Percentiles rank a stretch among this genome's conserved stretches.
Evolutionary conservation across 2,329 filamentous ascomycete genomes (phyloP).

Genomic region (Sporothrix inflata): DNA sequence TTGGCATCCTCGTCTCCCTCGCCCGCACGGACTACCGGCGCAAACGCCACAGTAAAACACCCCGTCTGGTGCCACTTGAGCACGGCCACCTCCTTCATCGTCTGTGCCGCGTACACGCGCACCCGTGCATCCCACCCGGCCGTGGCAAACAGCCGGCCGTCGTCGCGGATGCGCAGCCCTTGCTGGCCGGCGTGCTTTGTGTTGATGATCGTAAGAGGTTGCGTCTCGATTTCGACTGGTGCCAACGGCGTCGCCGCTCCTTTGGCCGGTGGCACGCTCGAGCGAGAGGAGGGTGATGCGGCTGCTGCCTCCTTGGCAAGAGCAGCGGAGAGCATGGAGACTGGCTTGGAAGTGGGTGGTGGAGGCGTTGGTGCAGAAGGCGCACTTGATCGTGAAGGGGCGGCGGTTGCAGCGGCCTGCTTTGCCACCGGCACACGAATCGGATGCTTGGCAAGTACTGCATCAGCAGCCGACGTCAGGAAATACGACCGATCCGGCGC

Average conservation of each 20-base stretch:
- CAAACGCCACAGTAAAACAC: slow-evolving; percentile 81
- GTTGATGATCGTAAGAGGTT: slow-evolving; percentile 65
- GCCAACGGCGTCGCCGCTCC: slow-evolving; percentile 27
- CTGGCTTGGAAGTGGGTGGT: slow-evolving; percentile 5
- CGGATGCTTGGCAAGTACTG: slow-evolving; percentile 75
- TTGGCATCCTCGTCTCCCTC: neutral
- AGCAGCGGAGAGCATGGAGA: slow-evolving; percentile 41
- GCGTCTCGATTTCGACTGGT: slow-evolving; percentile 38
- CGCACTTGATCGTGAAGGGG: neutral
- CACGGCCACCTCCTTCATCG: slow-evolving; percentile 84
- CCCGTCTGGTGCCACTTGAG: slow-evolving; percentile 93
- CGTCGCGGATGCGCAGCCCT: slow-evolving; percentile 72
- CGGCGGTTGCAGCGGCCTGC: neutral
- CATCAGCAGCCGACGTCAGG: slow-evolving; percentile 81
- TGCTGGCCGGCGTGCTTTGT: slow-evolving; percentile 94
- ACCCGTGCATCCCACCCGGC: slow-evolving; percentile 88
- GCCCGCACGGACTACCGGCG: slow-evolving; percentile 44
- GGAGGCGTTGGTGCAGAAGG: neutral
- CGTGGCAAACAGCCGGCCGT: slow-evolving; percentile 82
- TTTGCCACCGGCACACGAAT: slow-evolving; percentile 48
- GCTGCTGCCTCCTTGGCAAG: slow-evolving; percentile 33
- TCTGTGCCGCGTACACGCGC: slow-evolving; percentile 79
- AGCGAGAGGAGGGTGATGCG: neutral
- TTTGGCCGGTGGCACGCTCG: neutral
- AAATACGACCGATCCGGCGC: slow-evolving; percentile 60